A percentile compares a stretch with the other conserved stretches of the same genome.
Conservation (phyloP, 768 basidiomycete genomes). For the Boletus vinaceobasis region DNA sequence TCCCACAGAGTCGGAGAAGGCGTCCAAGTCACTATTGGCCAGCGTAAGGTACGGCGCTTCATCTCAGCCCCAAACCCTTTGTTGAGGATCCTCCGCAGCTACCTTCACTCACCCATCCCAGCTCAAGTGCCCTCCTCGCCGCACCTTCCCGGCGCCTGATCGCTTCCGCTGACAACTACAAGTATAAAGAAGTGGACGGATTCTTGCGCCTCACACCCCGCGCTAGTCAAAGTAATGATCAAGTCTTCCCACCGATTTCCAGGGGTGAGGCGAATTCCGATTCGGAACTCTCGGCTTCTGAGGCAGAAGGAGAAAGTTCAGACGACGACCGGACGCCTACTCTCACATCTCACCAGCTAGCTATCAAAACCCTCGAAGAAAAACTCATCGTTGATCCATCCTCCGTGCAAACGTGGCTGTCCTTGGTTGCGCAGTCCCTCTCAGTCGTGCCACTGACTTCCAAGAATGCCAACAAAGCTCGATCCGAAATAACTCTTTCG, state of each 20-base stretch:
- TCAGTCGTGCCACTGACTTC: conserved; percentile 58
- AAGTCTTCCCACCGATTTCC: conserved; percentile 52
- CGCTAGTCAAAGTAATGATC: conserved; percentile 29
- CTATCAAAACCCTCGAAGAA: conserved; percentile 57
- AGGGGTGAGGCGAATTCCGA: conserved; percentile 26
- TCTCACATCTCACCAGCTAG: conserved; percentile 57
- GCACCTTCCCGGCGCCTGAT: conserved; percentile 48
- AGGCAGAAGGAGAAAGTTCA: conserved; percentile 32
- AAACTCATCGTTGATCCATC: conserved; percentile 48
- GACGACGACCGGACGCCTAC: conserved; percentile 31
- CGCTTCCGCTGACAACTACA: conserved; percentile 36
- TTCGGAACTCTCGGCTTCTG: conserved; percentile 36
- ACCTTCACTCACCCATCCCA: conserved; percentile 56
- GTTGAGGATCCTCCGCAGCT: conserved; percentile 29
- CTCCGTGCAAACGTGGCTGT: conserved; percentile 57
- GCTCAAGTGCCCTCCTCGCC: conserved; percentile 50
- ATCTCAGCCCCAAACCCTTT: not conserved
- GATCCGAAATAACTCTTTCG: conserved; percentile 68
- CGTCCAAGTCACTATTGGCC: conserved; percentile 52
- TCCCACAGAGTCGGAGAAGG: conserved; percentile 54
- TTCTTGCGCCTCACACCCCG: conserved; percentile 57
- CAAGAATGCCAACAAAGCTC: conserved; percentile 65
- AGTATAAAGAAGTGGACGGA: conserved; percentile 63
- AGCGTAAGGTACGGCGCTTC: conserved; percentile 39
- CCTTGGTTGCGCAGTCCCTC: conserved; percentile 59